These are phyloP conservation scores for Blastomyces emzantsi DNA, from an alignment of 2,329 filamentous ascomycete genomes.

Conservation along the genomic window DNA sequence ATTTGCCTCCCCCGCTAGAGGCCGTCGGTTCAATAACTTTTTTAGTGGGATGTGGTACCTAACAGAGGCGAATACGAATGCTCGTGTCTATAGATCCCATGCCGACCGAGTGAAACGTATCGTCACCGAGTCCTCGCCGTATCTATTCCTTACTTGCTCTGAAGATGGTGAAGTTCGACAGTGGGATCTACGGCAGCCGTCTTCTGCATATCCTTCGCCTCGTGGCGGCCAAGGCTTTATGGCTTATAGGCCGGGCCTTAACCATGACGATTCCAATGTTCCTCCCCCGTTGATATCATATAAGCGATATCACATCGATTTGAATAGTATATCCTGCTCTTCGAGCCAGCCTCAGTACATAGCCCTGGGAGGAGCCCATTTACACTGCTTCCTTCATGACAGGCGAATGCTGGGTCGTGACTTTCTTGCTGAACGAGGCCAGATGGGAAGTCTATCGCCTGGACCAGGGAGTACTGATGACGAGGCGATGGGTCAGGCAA, in stretches of 20 bases:
- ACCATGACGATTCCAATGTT: conserved; percentile 43
- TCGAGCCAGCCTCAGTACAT: conserved; percentile 61
- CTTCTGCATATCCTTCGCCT: conserved; percentile 52
- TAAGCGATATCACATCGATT: conserved; percentile 52
- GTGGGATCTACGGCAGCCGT: conserved; percentile 58
- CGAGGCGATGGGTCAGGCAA: conserved; percentile 50
- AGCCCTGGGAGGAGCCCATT: conserved; percentile 57
- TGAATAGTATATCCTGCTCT: conserved; percentile 61
- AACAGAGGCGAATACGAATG: conserved; percentile 51
- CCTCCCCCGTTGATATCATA: conserved; percentile 60
- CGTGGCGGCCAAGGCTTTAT: conserved; percentile 38
- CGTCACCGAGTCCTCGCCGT: conserved; percentile 58
- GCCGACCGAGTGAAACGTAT: conserved; percentile 59
- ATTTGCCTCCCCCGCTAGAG: conserved; percentile 39
- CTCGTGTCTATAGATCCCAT: conserved; percentile 55
- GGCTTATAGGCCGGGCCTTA: conserved; percentile 31
- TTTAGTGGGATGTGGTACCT: conserved; percentile 47
- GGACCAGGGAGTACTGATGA: conserved; percentile 41
- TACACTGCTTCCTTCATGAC: conserved; percentile 61
- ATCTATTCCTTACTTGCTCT: conserved; percentile 60
- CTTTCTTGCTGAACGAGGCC: conserved; percentile 45
- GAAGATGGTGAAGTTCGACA: conserved; percentile 63
- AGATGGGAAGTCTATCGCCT: conserved; percentile 33
- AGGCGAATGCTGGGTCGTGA: conserved; percentile 58
- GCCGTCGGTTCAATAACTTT: conserved; percentile 44